A percentile compares a stretch with the other conserved stretches of the same genome.
These are phyloP conservation scores for Mycogone perniciosa DNA, from an alignment of 2,329 filamentous ascomycete species.

Conservation along the genomic window DNA sequence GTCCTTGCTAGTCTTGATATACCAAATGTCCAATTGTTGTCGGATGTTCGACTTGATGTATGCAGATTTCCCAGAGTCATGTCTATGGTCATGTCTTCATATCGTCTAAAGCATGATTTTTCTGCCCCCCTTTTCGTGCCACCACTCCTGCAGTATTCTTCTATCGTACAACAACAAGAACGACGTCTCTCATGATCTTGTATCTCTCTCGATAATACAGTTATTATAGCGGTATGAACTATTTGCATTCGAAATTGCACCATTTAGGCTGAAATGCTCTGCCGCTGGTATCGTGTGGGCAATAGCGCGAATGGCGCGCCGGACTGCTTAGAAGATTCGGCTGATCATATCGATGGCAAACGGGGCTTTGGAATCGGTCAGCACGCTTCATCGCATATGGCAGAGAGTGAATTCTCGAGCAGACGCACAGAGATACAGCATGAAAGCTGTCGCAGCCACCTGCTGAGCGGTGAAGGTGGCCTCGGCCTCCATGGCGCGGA, in stretches of 20 bases:
- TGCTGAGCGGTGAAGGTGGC: constrained; percentile 62
- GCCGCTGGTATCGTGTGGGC: too few relatives aligned
- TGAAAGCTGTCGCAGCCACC: constrained; percentile 57
- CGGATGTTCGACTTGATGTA: too few relatives aligned
- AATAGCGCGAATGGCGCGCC: not conserved
- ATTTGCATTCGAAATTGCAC: too few relatives aligned
- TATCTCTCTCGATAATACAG: not conserved
- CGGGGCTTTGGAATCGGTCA: constrained; percentile 37
- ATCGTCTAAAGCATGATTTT: too few relatives aligned
- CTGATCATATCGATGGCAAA: constrained; percentile 50
- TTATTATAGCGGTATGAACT: too few relatives aligned
- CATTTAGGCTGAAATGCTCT: too few relatives aligned
- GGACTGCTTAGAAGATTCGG: constrained; percentile 33
- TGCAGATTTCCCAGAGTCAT: not conserved
- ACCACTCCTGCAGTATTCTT: not conserved
- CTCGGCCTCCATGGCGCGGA: constrained; percentile 61
- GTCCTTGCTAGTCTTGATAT: too few relatives aligned
- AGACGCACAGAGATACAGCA: constrained; percentile 70
- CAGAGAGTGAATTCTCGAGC: not conserved
- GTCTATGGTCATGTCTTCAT: not conserved
- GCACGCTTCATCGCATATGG: not conserved
- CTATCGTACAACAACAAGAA: constrained; percentile 13
- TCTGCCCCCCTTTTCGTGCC: too few relatives aligned
- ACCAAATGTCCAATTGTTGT: too few relatives aligned
- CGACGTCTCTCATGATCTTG: not conserved